Evolutionary conservation across 352 stramenopile genomes (phyloP), one percentile per base, ranked within the genome.

Genomic region (Pythium dissimile): DNA sequence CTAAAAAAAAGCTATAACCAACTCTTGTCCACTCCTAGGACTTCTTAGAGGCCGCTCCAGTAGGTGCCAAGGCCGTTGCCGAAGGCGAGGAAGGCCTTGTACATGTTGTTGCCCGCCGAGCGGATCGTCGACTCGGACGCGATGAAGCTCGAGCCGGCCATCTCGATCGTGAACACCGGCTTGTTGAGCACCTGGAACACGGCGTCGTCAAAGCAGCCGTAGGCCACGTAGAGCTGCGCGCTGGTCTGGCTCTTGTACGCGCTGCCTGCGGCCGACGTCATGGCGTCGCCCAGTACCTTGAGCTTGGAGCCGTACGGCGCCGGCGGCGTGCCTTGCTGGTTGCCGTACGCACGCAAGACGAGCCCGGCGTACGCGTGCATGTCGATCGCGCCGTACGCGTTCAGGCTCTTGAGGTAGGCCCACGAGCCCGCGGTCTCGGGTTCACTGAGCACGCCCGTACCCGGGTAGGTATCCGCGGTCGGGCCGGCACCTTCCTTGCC

Each of bases 361-460:
- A 66, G 21, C 5, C 56, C 56, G 1, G 55, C 50, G 45, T 66
- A 70, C 43, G 55, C 38, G 52, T 70, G 62, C 13, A 70, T 34
- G 28, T 70, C 62, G 18, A 70, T 24, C 6, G 34, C 34, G 34
- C 34, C 34, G 34, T 41, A 41, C 7, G 34, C 34, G 20, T 41
- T 41, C 12, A 66, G 38, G 6, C 38, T 43, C 48, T 70, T 51
- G 18, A 70, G 30, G 42, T 39, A 70, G 1, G 39, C 54, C 23
- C 51, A 62, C 44, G 65, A 62, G 32, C 57, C 57, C 5, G 28
- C 35, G 5, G 49, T 64, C 56, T 66, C 56, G 10, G 63, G 63
- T 28, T 71, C 63, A 34, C 63, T 71, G 11, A 67, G 58, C 4
- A 59, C 57, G 16, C 8, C 23, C 15, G 49, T 15, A 9, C 63